These are phyloP conservation scores for Neopestalotiopsis clavispora DNA, from an alignment of 2,329 filamentous ascomycete genomes.

Conservation along the genomic window DNA sequence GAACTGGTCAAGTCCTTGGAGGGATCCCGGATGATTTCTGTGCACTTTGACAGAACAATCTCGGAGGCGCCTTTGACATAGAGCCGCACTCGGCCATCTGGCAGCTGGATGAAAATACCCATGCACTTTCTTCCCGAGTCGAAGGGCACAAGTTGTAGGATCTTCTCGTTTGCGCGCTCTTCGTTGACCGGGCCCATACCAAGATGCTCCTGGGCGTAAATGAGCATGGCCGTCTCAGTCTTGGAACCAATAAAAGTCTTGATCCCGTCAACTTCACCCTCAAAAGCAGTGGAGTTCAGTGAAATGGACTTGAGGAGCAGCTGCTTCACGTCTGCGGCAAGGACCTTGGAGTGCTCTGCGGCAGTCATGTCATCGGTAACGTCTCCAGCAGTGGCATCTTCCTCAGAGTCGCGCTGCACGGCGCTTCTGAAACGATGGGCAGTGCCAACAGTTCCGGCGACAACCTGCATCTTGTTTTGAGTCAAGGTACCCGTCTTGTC, in stretches of 20 bases:
- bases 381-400: slow-evolving; percentile 10
- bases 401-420: slow-evolving; percentile 26
- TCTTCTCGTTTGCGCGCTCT: slow-evolving; percentile 63
- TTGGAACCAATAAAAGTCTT: slow-evolving; percentile 76
- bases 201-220: slow-evolving; percentile 69
- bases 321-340: slow-evolving; percentile 53
- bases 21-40: slow-evolving; percentile 55
- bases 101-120: slow-evolving; percentile 61
- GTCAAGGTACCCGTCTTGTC: slow-evolving; percentile 73
- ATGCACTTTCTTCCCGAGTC: slow-evolving; percentile 78
- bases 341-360: slow-evolving; percentile 51
- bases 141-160: slow-evolving; percentile 74
- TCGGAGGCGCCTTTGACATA: slow-evolving; percentile 70
- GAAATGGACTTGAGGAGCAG: slow-evolving; percentile 64
- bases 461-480: slow-evolving; percentile 72
- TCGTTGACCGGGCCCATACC: slow-evolving; percentile 69
- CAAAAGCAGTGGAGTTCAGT: slow-evolving; percentile 76
- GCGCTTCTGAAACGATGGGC: slow-evolving; percentile 58
- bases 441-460: slow-evolving; percentile 63
- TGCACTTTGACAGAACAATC: slow-evolving; percentile 64
- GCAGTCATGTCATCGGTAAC: slow-evolving; percentile 42
- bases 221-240: slow-evolving; percentile 77
- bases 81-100: slow-evolving; percentile 57
- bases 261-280: slow-evolving; percentile 71
- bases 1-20: slow-evolving; percentile 46